A percentile compares a stretch with the other conserved stretches of the same genome.
Evolutionary conservation across 495 filamentous ascomycete species (phyloP).

Genomic region (Penicillium argentinense): DNA sequence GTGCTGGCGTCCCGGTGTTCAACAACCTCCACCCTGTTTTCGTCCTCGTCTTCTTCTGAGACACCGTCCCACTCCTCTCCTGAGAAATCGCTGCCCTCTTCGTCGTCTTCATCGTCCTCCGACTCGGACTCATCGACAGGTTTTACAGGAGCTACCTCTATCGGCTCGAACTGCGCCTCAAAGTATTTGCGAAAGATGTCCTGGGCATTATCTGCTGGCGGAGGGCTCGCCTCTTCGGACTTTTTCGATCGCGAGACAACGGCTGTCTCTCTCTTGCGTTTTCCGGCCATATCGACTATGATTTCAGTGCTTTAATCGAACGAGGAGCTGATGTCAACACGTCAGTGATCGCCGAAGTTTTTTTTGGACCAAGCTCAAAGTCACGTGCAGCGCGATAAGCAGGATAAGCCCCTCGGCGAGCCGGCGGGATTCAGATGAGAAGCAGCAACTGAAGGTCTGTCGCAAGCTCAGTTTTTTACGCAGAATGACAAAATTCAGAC

Average conservation of each 20-base stretch:
- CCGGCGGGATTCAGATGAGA: conserved; percentile 9
- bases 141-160: conserved; percentile 41
- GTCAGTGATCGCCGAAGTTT: conserved; percentile 15
- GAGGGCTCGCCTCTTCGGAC: conserved; percentile 14
- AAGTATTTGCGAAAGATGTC: conserved; percentile 78
- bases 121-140: conserved; percentile 9
- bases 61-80: conserved; percentile 64
- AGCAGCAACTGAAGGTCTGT: too few species aligned
- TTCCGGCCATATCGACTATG: conserved; percentile 30
- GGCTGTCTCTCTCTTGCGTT: conserved; percentile 40
- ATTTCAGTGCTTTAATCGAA: neutral
- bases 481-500: conserved; percentile 87
- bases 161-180: conserved; percentile 79
- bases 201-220: conserved; percentile 30
- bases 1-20: conserved; percentile 52
- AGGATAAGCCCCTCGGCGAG: conserved; percentile 29
- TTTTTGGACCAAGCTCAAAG: conserved; percentile 14
- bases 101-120: conserved; percentile 24
- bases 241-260: conserved; percentile 31
- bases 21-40: conserved; percentile 58
- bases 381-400: conserved; percentile 54
- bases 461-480: conserved; percentile 16
- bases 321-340: neutral
- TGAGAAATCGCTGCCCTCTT: conserved; percentile 25
- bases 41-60: conserved; percentile 44